These are phyloP conservation scores for Conticribra weissflogii DNA, from an alignment of 108 stramenopile genomes.

Conservation along the genomic window DNA sequence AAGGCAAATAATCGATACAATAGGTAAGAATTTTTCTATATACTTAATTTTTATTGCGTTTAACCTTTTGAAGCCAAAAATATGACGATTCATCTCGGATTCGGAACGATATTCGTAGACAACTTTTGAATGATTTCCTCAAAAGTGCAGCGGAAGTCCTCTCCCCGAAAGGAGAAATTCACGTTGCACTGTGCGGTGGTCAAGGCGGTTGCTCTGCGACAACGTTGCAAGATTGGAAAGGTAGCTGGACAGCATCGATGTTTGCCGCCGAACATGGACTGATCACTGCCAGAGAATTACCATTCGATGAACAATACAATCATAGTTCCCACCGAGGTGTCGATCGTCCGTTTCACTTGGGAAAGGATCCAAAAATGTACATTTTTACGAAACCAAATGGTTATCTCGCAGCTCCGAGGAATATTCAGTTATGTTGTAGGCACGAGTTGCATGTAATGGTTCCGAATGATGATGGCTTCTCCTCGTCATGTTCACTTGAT, in stretches of 20 bases:
- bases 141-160: constrained; percentile 59
- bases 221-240: constrained; percentile 63
- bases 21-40: constrained; percentile 47
- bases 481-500: constrained; percentile 30
- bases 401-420: constrained; percentile 41
- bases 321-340: constrained; percentile 79
- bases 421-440: constrained; percentile 76
- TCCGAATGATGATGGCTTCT: constrained; percentile 20
- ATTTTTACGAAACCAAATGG: constrained; percentile 53
- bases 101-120: no score
- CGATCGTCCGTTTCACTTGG: constrained; percentile 71
- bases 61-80: no score
- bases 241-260: constrained; percentile 71
- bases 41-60: neutral
- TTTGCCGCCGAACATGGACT: constrained; percentile 73
- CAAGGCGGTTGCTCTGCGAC: constrained; percentile 72
- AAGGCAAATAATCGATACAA: constrained; percentile 79
- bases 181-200: constrained; percentile 69
- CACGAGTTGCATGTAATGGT: constrained; percentile 78
- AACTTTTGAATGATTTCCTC: constrained; percentile 65
- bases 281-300: constrained; percentile 48
- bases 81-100: no score
- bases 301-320: constrained; percentile 59
- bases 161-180: constrained; percentile 64
- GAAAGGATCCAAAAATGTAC: constrained; percentile 59